These are phyloP conservation scores for Paracoccidioides lutzii DNA, from an alignment of 2,329 filamentous ascomycete genomes.

Conservation along the genomic window DNA sequence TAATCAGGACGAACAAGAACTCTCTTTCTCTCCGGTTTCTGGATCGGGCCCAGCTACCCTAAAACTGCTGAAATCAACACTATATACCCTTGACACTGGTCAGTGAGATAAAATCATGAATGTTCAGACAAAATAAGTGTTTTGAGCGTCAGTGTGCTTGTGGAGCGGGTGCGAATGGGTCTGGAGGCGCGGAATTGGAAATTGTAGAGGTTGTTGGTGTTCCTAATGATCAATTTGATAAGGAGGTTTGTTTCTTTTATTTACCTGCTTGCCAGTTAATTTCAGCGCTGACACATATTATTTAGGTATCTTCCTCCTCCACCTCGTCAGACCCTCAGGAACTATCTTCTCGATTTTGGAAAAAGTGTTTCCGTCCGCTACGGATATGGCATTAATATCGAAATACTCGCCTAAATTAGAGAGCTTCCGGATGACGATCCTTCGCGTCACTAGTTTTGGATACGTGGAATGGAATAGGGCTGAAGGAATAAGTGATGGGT, in stretches of 20 bases:
- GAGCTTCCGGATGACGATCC: slow-evolving; percentile 25
- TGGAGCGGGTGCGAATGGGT: slow-evolving; percentile 15
- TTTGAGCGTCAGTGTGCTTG: slow-evolving; percentile 25
- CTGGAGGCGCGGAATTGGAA: slow-evolving; percentile 20
- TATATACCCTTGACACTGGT: slow-evolving; percentile 28
- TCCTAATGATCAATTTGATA: slow-evolving; percentile 25
- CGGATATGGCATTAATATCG: slow-evolving; percentile 21
- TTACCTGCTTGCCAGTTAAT: background rate
- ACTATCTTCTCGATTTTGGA: slow-evolving; percentile 3
- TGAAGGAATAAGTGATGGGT: background rate
- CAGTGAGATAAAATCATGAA: slow-evolving; percentile 24
- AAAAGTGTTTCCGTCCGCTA: slow-evolving; percentile 3
- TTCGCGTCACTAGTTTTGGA: slow-evolving; percentile 17
- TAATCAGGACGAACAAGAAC: slow-evolving; percentile 12
- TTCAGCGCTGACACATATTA: no score
- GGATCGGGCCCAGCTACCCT: slow-evolving; percentile 19
- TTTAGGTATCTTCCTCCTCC: background rate
- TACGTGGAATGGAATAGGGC: slow-evolving; percentile 6
- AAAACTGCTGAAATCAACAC: slow-evolving; percentile 28
- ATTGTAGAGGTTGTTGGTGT: slow-evolving; percentile 30
- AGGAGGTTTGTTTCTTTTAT: slow-evolving; percentile 20
- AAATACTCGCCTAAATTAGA: slow-evolving; percentile 23
- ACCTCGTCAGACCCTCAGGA: background rate
- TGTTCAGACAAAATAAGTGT: slow-evolving; percentile 28
- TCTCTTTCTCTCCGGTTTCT: slow-evolving; percentile 20